Base-by-base conservation (phyloP, 148 eudicot genomes). In the Vaccinium myrtillus region DNA sequence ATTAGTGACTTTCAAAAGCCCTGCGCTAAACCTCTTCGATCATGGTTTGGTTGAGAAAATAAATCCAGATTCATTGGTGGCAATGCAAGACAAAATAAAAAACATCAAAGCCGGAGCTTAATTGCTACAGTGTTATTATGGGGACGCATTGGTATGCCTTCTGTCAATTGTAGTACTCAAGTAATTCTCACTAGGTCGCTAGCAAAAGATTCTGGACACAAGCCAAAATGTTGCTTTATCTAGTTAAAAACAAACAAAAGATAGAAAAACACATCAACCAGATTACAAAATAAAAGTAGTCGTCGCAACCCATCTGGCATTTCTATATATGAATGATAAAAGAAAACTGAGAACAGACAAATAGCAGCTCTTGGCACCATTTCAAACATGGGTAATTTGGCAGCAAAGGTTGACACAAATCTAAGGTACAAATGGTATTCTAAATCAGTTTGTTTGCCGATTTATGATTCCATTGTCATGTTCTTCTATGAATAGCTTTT, bases 201-300 rank as follows among this genome's bases (percentile, higher is more conserved):
- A 81, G 83, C 84, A 51, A 36, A 58, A 75, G 75, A 61, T 75
- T 48, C 21, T 7, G 67, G 27, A 75, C 39, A 61, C 15, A 14
- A 81, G 63, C 43, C 77, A 84, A n/a, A 84, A 36, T 43, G 73
- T 85, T 58, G 84, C 75, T 75, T 75, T 74, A 75, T 75, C 87
- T 73, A 81, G 27, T 30, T 21, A 8, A 81, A 80, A 61, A 75
- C 50, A 76, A 75, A 10, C 58, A 65, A 18, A 53, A 15, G 49
- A 76, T 13, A 30, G 48, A 27, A 36, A 81, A 61, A 30, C 75
- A 82, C 19, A 77, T 70, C 53, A 82, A 82, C 81, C 77, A 73
- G 48, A 73, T 86, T 82, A 67, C 82, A 81, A 43, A 82, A 77
- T 18, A 63, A 14, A 83, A 86, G n/a, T 51, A 84, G 69, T 21